These are phyloP conservation scores for Nannochloris sp. DNA, from an alignment of 139 green algal genomes.

Conservation along the genomic window DNA sequence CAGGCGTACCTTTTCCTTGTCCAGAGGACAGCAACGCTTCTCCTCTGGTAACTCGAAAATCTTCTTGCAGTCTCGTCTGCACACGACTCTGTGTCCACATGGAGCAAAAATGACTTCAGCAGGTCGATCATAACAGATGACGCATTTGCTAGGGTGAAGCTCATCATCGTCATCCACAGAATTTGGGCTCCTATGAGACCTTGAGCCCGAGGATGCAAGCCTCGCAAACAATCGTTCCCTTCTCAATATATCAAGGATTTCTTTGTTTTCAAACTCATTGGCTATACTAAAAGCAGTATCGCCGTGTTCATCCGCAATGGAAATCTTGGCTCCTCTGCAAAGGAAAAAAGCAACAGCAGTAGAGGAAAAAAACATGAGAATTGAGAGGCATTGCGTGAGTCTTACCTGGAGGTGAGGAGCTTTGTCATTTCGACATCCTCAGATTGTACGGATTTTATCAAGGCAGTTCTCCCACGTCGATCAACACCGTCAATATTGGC, in stretches of 20 bases:
- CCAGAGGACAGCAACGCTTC: not conserved
- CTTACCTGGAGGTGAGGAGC: not conserved
- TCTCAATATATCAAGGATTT: conserved; percentile 1
- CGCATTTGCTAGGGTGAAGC: not conserved
- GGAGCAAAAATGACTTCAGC: conserved; percentile 4
- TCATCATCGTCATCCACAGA: not conserved
- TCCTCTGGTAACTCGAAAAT: not conserved
- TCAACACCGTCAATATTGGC: not conserved
- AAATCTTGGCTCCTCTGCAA: not conserved
- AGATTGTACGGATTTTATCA: not conserved
- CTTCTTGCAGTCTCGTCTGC: conserved; percentile 2
- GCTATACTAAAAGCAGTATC: not conserved
- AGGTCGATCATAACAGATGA: not conserved
- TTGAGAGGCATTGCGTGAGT: no score
- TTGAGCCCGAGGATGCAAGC: not conserved
- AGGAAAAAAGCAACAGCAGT: no score
- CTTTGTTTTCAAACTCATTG: not conserved
- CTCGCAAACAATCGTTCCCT: not conserved
- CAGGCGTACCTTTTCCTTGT: conserved; percentile 1
- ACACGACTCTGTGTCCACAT: not conserved
- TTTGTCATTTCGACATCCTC: not conserved
- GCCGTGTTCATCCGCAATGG: not conserved
- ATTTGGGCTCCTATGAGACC: not conserved
- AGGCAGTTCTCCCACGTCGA: not conserved
- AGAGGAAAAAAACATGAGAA: no score